Evolutionary conservation across 192 early-diverging fungal species (phyloP).

Genomic region (Linnemannia elongata): DNA sequence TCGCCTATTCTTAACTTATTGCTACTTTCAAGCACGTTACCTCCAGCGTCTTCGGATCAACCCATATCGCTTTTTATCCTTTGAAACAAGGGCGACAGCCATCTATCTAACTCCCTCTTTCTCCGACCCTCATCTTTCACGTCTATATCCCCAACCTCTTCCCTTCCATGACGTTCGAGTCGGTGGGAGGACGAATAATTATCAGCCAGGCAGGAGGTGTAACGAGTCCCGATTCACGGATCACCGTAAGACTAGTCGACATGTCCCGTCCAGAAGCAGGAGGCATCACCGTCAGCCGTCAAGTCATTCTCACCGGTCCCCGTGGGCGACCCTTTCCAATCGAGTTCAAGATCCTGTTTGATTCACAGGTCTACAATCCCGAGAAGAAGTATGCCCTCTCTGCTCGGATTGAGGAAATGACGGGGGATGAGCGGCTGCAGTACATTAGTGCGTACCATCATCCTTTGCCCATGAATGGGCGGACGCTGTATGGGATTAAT

Average conservation of each 20-base stretch:
- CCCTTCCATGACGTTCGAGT: neutral
- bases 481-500: too few species aligned
- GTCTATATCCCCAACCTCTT: neutral
- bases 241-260: conserved; percentile 3
- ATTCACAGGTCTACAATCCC: neutral
- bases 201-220: neutral
- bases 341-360: neutral
- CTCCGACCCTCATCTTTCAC: neutral
- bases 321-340: conserved; percentile 5
- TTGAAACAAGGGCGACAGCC: neutral
- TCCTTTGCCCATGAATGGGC: neutral
- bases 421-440: neutral
- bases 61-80: neutral
- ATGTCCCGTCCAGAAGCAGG: neutral
- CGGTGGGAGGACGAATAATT: neutral
- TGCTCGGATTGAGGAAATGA: neutral
- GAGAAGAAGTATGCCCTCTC: neutral
- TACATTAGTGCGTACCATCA: neutral
- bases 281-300: neutral
- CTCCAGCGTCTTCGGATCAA: too few species aligned
- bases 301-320: neutral
- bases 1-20: too few species aligned
- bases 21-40: too few species aligned
- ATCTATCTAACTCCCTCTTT: neutral
- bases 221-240: neutral